These are phyloP conservation scores for Calonectria hawksworthii DNA, from an alignment of 2,329 filamentous ascomycete species.

Conservation along the genomic window DNA sequence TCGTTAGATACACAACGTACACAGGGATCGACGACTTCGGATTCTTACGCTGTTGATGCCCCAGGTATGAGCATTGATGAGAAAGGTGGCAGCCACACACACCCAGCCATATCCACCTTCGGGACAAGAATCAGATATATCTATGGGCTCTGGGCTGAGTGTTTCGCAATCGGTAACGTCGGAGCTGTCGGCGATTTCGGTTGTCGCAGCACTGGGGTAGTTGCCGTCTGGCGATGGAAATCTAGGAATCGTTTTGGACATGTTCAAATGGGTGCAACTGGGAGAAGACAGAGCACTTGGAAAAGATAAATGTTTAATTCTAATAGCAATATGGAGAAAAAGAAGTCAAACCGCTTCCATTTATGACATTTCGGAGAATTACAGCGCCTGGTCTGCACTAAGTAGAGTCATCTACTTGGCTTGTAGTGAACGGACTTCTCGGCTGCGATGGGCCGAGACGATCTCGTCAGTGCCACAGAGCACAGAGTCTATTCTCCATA, in stretches of 20 bases:
- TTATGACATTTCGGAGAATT: not conserved
- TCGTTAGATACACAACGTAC: not conserved
- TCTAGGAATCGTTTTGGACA: not conserved
- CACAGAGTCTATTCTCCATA: not conserved
- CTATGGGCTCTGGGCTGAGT: not conserved
- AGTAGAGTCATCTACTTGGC: not conserved
- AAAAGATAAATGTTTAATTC: not conserved
- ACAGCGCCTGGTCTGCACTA: not conserved
- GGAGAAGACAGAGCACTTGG: not conserved
- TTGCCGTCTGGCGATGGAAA: not conserved
- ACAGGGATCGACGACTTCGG: not conserved
- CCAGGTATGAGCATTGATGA: constrained; percentile 57
- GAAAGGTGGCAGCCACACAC: constrained; percentile 47
- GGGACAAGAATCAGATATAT: not conserved
- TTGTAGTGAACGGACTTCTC: not conserved
- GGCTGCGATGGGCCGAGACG: constrained; percentile 5
- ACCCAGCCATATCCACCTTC: constrained; percentile 68
- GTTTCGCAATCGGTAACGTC: not conserved
- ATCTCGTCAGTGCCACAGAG: not conserved
- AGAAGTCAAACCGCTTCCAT: not conserved
- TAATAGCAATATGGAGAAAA: not conserved
- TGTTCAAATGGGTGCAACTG: not conserved
- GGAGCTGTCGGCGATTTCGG: not conserved
- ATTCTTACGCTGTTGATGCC: constrained; percentile 50
- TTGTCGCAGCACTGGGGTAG: not conserved